A percentile compares a stretch with the other conserved stretches of the same genome.
Conservation (phyloP, 2,329 filamentous ascomycete species). For the Incumbomyces delicatus region DNA sequence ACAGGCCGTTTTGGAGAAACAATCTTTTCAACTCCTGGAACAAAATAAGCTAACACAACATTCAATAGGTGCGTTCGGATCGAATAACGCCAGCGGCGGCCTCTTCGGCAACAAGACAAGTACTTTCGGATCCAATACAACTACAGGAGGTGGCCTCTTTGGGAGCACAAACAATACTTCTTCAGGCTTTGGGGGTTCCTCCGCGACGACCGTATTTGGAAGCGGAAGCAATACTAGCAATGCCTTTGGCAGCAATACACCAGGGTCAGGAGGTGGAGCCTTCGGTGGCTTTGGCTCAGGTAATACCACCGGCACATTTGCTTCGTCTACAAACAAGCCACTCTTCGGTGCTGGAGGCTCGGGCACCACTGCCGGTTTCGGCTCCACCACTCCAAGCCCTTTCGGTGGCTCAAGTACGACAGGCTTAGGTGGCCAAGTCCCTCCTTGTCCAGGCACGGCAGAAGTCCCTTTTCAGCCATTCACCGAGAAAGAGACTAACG, state of each 20-base stretch:
- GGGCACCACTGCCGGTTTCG: constrained; percentile 27
- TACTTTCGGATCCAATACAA: constrained; percentile 16
- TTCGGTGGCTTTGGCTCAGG: constrained; percentile 19
- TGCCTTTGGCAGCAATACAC: constrained; percentile 27
- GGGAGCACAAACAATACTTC: constrained; percentile 14
- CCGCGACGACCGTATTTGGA: constrained; percentile 25
- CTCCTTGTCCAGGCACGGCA: constrained; percentile 37
- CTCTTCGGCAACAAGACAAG: constrained; percentile 19
- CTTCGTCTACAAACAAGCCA: constrained; percentile 35
- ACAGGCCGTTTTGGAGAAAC: too few species aligned
- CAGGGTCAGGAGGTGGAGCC: constrained; percentile 11
- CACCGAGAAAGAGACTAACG: constrained; percentile 35
- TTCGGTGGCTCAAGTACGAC: constrained; percentile 30
- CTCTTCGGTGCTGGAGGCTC: constrained; percentile 19
- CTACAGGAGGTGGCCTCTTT: constrained; percentile 18
- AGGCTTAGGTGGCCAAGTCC: constrained; percentile 28
- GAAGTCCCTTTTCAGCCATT: constrained; percentile 36
- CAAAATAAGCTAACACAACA: neutral
- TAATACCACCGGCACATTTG: constrained; percentile 29
- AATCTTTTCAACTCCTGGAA: too few species aligned
- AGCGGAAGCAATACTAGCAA: constrained; percentile 25
- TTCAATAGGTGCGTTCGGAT: constrained; percentile 13
- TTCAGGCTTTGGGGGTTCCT: constrained; percentile 13
- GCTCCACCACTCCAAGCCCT: constrained; percentile 22
- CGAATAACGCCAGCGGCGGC: constrained; percentile 10